Evolutionary conservation across 768 basidiomycete species (phyloP).

Genomic region (Asterophora parasitica): DNA sequence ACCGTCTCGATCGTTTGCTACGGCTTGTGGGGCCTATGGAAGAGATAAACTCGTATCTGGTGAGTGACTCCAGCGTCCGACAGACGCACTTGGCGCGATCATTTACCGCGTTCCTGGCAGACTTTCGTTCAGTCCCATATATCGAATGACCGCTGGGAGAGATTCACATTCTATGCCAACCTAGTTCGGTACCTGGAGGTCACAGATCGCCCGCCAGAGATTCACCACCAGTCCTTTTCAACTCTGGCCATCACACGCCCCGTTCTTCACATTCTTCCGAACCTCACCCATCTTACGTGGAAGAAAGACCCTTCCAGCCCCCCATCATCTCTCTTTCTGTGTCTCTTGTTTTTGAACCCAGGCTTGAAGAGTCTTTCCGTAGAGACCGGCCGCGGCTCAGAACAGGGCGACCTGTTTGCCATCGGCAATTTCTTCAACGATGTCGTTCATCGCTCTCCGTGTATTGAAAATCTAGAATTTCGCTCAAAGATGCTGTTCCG

Average conservation of each 20-base stretch:
- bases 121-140: constrained; percentile 14
- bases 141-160: constrained; percentile 15
- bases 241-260: constrained; percentile 12
- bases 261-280: constrained; percentile 12
- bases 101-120: background rate
- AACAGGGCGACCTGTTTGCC: constrained; percentile 11
- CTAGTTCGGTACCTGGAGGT: constrained; percentile 19
- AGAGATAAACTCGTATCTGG: background rate
- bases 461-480: constrained; percentile 10
- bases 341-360: constrained; percentile 12
- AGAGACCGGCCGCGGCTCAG: background rate
- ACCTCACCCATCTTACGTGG: constrained; percentile 16
- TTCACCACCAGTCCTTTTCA: constrained; percentile 7
- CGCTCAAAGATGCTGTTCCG: constrained; percentile 7
- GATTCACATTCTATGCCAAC: constrained; percentile 19
- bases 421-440: constrained; percentile 14
- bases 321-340: constrained; percentile 7
- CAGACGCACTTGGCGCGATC: background rate
- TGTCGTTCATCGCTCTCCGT: constrained; percentile 6
- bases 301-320: constrained; percentile 8
- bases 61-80: background rate
- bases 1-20: constrained; percentile 16
- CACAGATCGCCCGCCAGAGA: constrained; percentile 9
- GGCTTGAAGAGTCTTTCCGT: constrained; percentile 10
- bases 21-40: constrained; percentile 15